Evolutionary conservation across 163 green algal species (phyloP).

Genomic region (Scenedesmus sp.): DNA sequence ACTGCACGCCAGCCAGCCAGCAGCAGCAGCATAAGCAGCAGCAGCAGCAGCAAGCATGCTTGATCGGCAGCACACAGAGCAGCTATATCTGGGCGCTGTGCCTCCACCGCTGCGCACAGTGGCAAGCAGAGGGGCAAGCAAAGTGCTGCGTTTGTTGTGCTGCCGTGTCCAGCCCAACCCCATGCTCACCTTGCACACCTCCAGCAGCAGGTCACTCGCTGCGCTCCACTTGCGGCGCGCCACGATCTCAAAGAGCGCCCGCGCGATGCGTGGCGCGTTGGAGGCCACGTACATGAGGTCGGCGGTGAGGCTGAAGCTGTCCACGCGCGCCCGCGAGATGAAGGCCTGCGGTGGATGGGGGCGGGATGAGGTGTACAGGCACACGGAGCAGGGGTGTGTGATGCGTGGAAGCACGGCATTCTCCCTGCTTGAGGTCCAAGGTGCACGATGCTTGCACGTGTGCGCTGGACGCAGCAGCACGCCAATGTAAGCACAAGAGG

Average conservation of each 20-base stretch:
- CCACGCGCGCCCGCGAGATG: constrained; percentile 82
- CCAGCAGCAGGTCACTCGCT: constrained; percentile 82
- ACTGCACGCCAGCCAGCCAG: constrained; percentile 51
- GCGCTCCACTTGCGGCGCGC: constrained; percentile 86
- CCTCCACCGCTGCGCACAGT: background rate
- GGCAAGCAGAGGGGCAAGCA: background rate
- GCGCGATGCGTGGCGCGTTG: constrained; percentile 91
- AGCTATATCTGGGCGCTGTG: background rate
- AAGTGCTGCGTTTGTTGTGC: background rate
- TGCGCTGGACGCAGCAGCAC: too few relatives aligned
- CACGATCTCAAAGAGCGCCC: constrained; percentile 97
- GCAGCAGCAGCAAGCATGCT: background rate
- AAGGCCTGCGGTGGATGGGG: constrained; percentile 79
- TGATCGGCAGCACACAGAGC: background rate
- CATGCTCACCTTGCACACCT: constrained; percentile 75
- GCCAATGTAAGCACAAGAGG: too few relatives aligned
- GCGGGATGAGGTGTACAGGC: background rate
- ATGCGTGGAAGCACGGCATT: background rate
- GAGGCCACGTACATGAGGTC: constrained; percentile 94
- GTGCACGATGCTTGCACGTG: too few relatives aligned
- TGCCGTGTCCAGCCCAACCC: background rate
- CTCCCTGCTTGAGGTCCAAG: too few relatives aligned
- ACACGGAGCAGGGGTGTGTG: background rate
- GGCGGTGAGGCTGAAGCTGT: constrained; percentile 93
- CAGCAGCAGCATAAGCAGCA: background rate